Evolutionary conservation across 2,329 filamentous ascomycete genomes (phyloP), one percentile per base, ranked within the genome.

Genomic region (Capronia americana): DNA sequence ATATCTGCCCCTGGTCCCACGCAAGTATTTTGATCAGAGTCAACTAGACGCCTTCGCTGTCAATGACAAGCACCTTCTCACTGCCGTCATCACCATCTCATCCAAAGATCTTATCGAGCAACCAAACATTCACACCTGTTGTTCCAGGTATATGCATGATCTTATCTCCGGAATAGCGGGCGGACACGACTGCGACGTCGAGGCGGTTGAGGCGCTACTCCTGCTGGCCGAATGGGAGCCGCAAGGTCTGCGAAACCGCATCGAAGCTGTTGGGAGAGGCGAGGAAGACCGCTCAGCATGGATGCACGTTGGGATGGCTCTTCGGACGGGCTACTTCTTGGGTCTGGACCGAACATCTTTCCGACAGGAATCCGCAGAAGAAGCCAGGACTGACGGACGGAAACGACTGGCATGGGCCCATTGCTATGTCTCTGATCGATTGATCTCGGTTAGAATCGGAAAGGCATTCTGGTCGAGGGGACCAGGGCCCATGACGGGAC

Each of bases 401-500:
- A 88, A 88, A 68, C 81, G 88, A 23, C 81, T 91, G 26, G 88
- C 89, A 0, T 92, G 89, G 89, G 87, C 88, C 17, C 85, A 84
- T 30, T 90, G 88, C 75, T 90, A 90, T 66, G 87, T 88, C 72
- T 88, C 85, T 50, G 88, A 90, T 72, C 81, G 88, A 14, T 83
- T 89, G 69, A 89, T 92, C 12, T 91, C 88, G 8, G 90, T 91
- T 32, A 83, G 89, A 4, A 85, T 91, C 44, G 89, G 90, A 10
- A 87, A 89, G 69, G 89, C 88, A 0, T 92, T 92, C 73, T 92
- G 90, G 89, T 90, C 88, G 50, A 83, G 89, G 67, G 89, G 89
- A 0, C 89, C 89, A 0, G 89, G 88, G 0, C 88, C 88, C 0
- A 83, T 90, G 70, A 87, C 87, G 6, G 85, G 87, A 20, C 79